Evolutionary conservation across 2,329 filamentous ascomycete genomes (phyloP).

Genomic region (Cucurbitaria berberidis): DNA sequence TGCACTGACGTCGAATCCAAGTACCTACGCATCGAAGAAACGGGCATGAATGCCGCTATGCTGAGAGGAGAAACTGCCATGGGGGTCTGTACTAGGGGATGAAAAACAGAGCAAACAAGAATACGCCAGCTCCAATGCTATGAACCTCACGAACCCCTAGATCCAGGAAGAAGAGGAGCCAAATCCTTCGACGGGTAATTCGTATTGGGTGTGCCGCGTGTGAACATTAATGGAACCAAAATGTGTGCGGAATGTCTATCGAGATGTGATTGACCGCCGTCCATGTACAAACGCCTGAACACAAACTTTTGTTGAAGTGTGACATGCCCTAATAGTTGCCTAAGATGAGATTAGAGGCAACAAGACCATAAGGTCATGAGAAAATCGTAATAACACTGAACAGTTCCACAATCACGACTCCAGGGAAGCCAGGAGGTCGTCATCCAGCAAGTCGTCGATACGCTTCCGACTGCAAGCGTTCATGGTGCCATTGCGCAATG

Average conservation of each 20-base stretch:
- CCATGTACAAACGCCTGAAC: constrained; percentile 40
- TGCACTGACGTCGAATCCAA: constrained; percentile 2
- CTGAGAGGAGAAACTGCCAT: constrained; percentile 21
- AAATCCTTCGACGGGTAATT: constrained; percentile 33
- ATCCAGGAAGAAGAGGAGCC: constrained; percentile 20
- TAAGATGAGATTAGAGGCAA: constrained; percentile 29
- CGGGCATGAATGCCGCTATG: constrained; percentile 37
- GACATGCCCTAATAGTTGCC: constrained; percentile 24
- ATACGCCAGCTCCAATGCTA: constrained; percentile 40
- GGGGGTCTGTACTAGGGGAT: constrained; percentile 16
- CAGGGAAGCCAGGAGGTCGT: constrained; percentile 59
- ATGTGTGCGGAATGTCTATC: constrained; percentile 31
- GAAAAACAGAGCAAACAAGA: constrained; percentile 30
- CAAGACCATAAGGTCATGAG: constrained; percentile 17
- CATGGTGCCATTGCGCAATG: constrained; percentile 61
- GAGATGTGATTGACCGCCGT: constrained; percentile 28
- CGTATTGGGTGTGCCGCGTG: constrained; percentile 31
- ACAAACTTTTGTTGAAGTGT: constrained; percentile 42
- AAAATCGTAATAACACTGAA: constrained; percentile 3
- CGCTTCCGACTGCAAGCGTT: constrained; percentile 64
- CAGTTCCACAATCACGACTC: constrained; percentile 44
- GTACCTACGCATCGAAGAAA: constrained; percentile 11
- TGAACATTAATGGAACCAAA: constrained; percentile 31
- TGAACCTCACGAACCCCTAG: constrained; percentile 18
- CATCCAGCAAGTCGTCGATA: constrained; percentile 60